Evolutionary conservation across 805 yeast species (phyloP), one percentile per base, ranked within the genome.

Genomic region (Cyberlindnera petersonii): DNA sequence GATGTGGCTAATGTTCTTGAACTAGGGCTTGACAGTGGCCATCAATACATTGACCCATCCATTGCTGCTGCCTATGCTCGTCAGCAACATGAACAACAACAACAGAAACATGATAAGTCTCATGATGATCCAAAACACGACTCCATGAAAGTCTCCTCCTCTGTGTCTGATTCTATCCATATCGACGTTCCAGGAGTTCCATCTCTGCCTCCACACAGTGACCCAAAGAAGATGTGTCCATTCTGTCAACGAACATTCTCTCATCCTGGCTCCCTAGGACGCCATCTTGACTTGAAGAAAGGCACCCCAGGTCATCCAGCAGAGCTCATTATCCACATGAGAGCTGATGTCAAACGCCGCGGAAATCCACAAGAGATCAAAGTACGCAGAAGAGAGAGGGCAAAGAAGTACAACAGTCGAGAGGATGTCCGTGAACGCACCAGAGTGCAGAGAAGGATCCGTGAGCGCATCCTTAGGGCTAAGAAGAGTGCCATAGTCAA

Each of bases 191-290:
- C 49, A 4, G 50, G 48, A 2, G 42, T 53, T 0, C 58, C 58
- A 6, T 30, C 33, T 1, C 22, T 53, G 39, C 68, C 52, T 44
- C 62, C 42, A 41, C 64, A 44, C 48, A 56, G 36, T 33, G 67
- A 38, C 52, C 60, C 47, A 31, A 53, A 43, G 61, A 68, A 46
- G 50, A 52, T 29, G 51, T 76, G 83, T 52, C 63, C 63, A 1
- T 76, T 75, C 50, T 78, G 84, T 48, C 72, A 72, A 1, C 64
- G 68, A 41, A 61, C 69, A 1, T 79, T 77, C 53, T 67, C 77
- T 3, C 75, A 75, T 43, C 73, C 77, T 6, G 81, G 82, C 2
- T 74, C 80, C 1, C 60, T 76, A 40, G 82, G 82, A 1, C 61
- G 84, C 24, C 84, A 78, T 53, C 53, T 79, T 30, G 83, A 79